Base-by-base conservation (phyloP, 2,329 filamentous ascomycete species). In the Diaporthe vexans region DNA sequence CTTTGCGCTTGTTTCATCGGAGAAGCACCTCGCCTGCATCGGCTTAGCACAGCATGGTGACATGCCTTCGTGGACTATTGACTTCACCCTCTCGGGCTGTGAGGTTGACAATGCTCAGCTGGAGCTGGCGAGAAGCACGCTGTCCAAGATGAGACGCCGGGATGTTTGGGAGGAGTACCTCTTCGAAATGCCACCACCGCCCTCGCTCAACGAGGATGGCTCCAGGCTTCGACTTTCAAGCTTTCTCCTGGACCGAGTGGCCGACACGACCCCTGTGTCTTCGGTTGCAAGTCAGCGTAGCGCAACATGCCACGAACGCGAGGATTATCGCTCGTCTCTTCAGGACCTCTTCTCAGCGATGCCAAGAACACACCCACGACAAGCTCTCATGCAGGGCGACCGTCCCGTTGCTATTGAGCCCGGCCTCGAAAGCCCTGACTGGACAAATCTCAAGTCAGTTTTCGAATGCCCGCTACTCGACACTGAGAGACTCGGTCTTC, bases 41-140 rank as follows among this genome's bases (percentile, higher is more conserved):
- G 63, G 63, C 29, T 37, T 67, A n/a, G 63, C 63, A 37, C 63
- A 67, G 15, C 63, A 67, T n/a, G 63, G 63, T 19, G 63, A 67
- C 63, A 67, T 67, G 15, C 63, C 63, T 19, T 67, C 63, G 24
- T 67, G 63, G 63, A 21, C 46, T 21, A 52, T 67, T 7, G 63
- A 67, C 33, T 67, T 67, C 17, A 67, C 63, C 13, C 63, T 67
- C 33, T 67, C 63, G 15, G 63, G 63, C 21, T 67, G 63, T 21
- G 63, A 67, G 3, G 63, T 67, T 10, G 46, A 67, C 46, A 37
- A 67, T n/a, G 63, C 63, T 7, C 63, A 67, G 46, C 29, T 67
- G 21, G 63, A 67, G 3, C 17, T 67, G n/a, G 63, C 63, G 26
- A 52, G 46, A 11, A n/a, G 29, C 13, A 67, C 63, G 1, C 26